phyloP scores from a whole-genome alignment of 495 filamentous ascomycete genomes.

The Emericellopsis terricola region DNA sequence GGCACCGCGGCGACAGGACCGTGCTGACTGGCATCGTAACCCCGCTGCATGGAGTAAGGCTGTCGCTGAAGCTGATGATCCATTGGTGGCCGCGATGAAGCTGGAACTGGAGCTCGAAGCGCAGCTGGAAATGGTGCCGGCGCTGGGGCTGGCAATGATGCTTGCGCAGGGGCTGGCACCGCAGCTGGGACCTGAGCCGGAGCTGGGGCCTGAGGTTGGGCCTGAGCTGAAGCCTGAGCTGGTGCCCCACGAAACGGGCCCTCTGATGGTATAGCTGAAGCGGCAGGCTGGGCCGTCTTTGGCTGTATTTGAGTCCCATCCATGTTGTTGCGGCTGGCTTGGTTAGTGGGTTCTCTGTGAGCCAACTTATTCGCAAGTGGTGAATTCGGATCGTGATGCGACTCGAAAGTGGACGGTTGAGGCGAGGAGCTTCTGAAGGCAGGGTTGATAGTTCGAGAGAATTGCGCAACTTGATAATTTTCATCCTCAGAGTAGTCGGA shows the following conservation, averaged over 20 bases:
- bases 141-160: no score
- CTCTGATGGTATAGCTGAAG: no score
- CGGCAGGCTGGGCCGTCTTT: no score
- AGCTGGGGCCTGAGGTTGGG: no score
- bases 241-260: no score
- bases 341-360: constrained; percentile 29
- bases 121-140: no score
- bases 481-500: constrained; percentile 76
- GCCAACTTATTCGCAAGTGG: constrained; percentile 44
- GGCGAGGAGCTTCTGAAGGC: constrained; percentile 85
- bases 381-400: constrained; percentile 69
- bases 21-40: constrained; percentile 20
- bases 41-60: constrained; percentile 10
- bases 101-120: no score
- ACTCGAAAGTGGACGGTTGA: constrained; percentile 62
- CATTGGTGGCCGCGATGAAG: not conserved
- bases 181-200: no score
- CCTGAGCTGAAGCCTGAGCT: no score
- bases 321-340: constrained; percentile 32
- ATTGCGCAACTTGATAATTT: constrained; percentile 83
- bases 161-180: no score
- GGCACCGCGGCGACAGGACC: constrained; percentile 49
- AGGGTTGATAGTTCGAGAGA: constrained; percentile 86
- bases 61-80: constrained; percentile 1
- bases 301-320: no score